Evolutionary conservation across 2,329 filamentous ascomycete genomes (phyloP), one percentile per base, ranked within the genome.

Genomic region (Coniochaeta sp.): DNA sequence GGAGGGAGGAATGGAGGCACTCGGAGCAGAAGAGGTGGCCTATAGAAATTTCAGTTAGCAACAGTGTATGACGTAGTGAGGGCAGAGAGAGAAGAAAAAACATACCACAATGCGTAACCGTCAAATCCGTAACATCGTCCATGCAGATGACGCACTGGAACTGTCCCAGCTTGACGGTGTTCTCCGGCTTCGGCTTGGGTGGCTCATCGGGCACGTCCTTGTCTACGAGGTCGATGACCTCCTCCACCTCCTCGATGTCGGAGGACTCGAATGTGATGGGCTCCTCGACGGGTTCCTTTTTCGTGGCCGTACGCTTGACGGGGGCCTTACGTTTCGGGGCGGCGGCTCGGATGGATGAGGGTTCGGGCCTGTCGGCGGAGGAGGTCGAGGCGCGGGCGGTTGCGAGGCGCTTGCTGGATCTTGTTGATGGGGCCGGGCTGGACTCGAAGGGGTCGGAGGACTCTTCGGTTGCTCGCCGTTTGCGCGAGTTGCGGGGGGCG

Each of bases 61-160:
- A n/a, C n/a, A n/a, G n/a, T n/a, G n/a, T n/a, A n/a, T n/a, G n/a
- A n/a, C n/a, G n/a, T n/a, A n/a, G n/a, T n/a, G n/a, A n/a, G n/a
- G n/a, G n/a, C n/a, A n/a, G n/a, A n/a, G n/a, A n/a, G n/a, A n/a
- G n/a, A n/a, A n/a, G n/a, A n/a, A n/a, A 28, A 12, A 5, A 69
- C 80, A 57, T 79, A 86, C 83, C 83, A 65, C 83, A 86, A 64
- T 85, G 79, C 3, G 83, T 86, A 45, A 85, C 77, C 1, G 81
- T 84, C 54, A 86, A 60, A 26, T 72, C 70, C 1, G 74, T 76
- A 24, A 73, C 76, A 55, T 81, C 73, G 54, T 86, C 83, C 79
- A 86, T 82, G 65, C 83, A 86, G 53, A 86, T 86, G 40, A 82
- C 80, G 55, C 83, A 86, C 64, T 85, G 79, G 47, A 85, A 82